Evolutionary conservation across 2,329 filamentous ascomycete species (phyloP).

Genomic region (Magnaporthiopsis incrustans): DNA sequence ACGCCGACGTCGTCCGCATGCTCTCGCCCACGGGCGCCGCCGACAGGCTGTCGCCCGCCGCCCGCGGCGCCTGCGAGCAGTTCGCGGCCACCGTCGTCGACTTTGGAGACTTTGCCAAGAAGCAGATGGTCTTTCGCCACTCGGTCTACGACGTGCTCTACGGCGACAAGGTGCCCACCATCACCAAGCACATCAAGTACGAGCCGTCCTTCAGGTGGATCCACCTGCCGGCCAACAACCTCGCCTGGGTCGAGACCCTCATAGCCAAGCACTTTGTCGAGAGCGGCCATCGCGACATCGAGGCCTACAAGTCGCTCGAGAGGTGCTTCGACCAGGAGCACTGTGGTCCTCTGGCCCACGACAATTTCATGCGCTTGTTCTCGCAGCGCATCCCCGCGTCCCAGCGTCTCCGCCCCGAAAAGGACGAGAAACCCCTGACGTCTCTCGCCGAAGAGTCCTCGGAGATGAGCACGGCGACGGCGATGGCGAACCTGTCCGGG

Average conservation of each 20-base stretch:
- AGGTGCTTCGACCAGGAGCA: slow-evolving; percentile 55
- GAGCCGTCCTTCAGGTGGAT: slow-evolving; percentile 43
- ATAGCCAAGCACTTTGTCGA: slow-evolving; percentile 59
- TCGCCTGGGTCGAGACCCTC: slow-evolving; percentile 54
- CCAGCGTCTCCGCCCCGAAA: slow-evolving; percentile 16
- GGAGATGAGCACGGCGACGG: slow-evolving; percentile 13
- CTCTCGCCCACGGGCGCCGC: slow-evolving; percentile 28
- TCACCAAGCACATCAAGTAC: slow-evolving; percentile 36
- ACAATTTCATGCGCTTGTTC: slow-evolving; percentile 53
- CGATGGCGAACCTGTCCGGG: slow-evolving; percentile 11
- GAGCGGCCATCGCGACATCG: slow-evolving; percentile 51
- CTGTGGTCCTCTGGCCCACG: slow-evolving; percentile 48
- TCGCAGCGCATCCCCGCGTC: slow-evolving; percentile 41
- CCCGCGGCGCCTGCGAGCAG: slow-evolving; percentile 34
- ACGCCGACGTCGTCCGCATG: slow-evolving; percentile 28
- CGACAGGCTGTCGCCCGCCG: slow-evolving; percentile 26
- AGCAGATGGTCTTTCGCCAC: slow-evolving; percentile 36
- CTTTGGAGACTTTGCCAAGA: slow-evolving; percentile 35
- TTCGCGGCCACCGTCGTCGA: slow-evolving; percentile 47
- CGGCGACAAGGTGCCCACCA: slow-evolving; percentile 36
- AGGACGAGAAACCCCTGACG: slow-evolving; percentile 23
- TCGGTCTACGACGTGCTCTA: slow-evolving; percentile 45
- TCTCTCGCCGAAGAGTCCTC: slow-evolving; percentile 21
- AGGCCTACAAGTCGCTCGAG: slow-evolving; percentile 55
- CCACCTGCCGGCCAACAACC: slow-evolving; percentile 44